These are phyloP conservation scores for Blastomyces gilchristii DNA, from an alignment of 2,329 filamentous ascomycete genomes.

Conservation along the genomic window DNA sequence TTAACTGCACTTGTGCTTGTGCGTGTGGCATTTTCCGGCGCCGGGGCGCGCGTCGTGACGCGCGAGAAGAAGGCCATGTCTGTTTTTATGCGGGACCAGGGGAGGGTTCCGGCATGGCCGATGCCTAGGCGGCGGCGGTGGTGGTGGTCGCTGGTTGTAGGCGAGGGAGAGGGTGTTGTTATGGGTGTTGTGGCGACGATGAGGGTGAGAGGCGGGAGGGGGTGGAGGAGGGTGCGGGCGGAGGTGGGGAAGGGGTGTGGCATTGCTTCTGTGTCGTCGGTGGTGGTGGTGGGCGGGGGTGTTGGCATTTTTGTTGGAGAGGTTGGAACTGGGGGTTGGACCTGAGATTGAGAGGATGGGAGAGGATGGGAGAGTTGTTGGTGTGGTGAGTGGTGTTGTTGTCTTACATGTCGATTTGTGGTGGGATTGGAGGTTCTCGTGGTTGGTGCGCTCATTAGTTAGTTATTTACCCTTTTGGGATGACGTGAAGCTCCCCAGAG, in stretches of 20 bases:
- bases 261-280: constrained; percentile 17
- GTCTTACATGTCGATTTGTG: neutral
- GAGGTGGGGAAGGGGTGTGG: constrained; percentile 12
- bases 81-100: constrained; percentile 77
- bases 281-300: neutral
- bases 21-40: constrained; percentile 8
- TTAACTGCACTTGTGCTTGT: constrained; percentile 37
- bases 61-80: constrained; percentile 96
- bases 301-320: neutral
- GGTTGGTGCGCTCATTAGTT: neutral
- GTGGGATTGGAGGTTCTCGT: neutral
- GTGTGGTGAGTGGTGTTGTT: neutral
- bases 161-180: constrained; percentile 11
- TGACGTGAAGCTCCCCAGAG: neutral
- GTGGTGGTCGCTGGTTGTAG: constrained; percentile 53
- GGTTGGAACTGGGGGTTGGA: neutral
- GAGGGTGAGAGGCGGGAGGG: constrained; percentile 64
- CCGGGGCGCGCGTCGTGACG: constrained; percentile 59
- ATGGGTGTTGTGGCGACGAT: constrained; percentile 76
- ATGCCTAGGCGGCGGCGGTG: constrained; percentile 68
- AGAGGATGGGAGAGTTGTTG: too few relatives aligned
- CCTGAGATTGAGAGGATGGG: neutral
- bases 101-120: constrained; percentile 64
- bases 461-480: neutral
- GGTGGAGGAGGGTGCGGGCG: constrained; percentile 24